Percentiles rank a stretch among this genome's conserved stretches.
phyloP scores from a whole-genome alignment of 768 basidiomycete genomes.

The Pluteus cervinus region DNA sequence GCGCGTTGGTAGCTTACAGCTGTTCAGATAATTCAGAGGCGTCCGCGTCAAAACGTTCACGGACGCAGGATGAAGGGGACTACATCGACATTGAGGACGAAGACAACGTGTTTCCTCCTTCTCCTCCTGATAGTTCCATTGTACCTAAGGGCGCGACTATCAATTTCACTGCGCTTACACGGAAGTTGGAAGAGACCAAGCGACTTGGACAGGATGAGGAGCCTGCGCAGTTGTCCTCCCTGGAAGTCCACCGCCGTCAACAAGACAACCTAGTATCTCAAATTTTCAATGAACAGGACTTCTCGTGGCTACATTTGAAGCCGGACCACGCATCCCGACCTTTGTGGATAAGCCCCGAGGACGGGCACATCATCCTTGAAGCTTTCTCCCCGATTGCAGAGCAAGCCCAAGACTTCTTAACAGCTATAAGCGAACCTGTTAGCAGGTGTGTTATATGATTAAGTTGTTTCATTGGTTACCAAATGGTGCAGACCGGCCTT shows the following conservation, averaged over 20 bases:
- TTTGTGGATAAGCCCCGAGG: slow-evolving; percentile 92
- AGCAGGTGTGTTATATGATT: slow-evolving; percentile 68
- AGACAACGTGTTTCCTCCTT: slow-evolving; percentile 50
- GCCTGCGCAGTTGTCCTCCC: slow-evolving; percentile 40
- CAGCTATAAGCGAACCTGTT: slow-evolving; percentile 97
- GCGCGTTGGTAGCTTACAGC: too few relatives aligned
- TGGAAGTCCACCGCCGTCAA: slow-evolving; percentile 63
- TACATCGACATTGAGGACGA: slow-evolving; percentile 53
- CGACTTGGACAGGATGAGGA: slow-evolving; percentile 39
- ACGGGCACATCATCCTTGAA: slow-evolving; percentile 92
- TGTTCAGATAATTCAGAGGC: too few relatives aligned
- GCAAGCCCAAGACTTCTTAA: slow-evolving; percentile 97
- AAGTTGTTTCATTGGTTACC: slow-evolving; percentile 23
- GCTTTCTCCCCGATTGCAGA: slow-evolving; percentile 97
- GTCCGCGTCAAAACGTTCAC: slow-evolving; percentile 36
- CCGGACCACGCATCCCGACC: slow-evolving; percentile 89
- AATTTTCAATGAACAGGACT: slow-evolving; percentile 82
- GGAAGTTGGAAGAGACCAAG: slow-evolving; percentile 66
- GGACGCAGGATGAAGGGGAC: slow-evolving; percentile 45
- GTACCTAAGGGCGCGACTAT: slow-evolving; percentile 76
- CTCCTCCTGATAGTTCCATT: slow-evolving; percentile 46
- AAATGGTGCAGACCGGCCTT: slow-evolving; percentile 73
- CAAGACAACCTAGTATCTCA: slow-evolving; percentile 76
- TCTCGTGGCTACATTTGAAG: slow-evolving; percentile 82
- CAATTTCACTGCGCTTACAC: slow-evolving; percentile 78